Conservation (phyloP, 108 stramenopile genomes). For the Discostella pseudostelligera region DNA sequence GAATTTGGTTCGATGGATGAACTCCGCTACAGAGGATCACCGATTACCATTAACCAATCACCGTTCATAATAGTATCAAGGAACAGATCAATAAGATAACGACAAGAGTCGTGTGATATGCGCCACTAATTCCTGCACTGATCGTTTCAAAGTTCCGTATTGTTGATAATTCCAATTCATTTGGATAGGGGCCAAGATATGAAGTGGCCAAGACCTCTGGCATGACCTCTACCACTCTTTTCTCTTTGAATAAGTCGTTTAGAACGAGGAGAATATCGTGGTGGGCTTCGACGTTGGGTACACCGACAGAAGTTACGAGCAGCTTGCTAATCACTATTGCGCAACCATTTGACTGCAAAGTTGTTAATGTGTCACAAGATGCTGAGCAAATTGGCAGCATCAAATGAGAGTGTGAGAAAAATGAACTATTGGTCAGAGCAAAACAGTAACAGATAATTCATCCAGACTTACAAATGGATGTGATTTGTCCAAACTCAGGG, state of each 20-base stretch:
- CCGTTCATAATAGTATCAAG: background rate
- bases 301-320: constrained; percentile 24
- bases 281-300: constrained; percentile 19
- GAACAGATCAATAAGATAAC: too few species aligned
- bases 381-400: constrained; percentile 14
- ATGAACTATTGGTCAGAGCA: background rate
- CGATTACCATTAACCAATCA: too few species aligned
- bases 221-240: constrained; percentile 19
- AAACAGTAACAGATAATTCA: background rate
- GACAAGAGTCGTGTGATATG: too few species aligned
- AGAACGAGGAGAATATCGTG: constrained; percentile 26
- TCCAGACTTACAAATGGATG: constrained; percentile 35
- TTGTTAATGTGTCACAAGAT: constrained; percentile 29
- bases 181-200: constrained; percentile 40
- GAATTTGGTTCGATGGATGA: too few species aligned
- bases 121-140: background rate
- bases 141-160: background rate
- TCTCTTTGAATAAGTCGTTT: constrained; percentile 24
- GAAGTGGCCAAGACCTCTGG: constrained; percentile 28
- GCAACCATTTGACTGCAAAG: constrained; percentile 27
- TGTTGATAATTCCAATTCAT: constrained; percentile 3
- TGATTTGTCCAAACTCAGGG: constrained; percentile 23
- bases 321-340: constrained; percentile 29
- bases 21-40: too few species aligned
- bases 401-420: background rate